Evolutionary conservation across 108 stramenopile species (phyloP), one percentile per base, ranked within the genome.

Genomic region (Cylindrotheca closterium): DNA sequence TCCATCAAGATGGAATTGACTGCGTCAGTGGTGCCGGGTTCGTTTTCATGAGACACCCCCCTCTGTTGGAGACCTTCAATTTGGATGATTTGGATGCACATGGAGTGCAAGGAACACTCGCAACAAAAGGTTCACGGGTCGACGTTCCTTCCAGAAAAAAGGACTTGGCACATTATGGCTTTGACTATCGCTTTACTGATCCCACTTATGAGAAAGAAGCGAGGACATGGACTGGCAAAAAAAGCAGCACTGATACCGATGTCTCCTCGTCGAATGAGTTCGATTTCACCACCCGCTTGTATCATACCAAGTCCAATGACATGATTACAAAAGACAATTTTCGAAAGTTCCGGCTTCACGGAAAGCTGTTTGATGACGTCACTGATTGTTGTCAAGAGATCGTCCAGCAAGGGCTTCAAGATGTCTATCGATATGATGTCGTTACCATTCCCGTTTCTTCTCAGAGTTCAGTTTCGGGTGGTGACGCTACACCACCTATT

Each of bases 291-390:
- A 42, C 61, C 18, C 63, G 63, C 4, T 28, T 64, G 2, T 64
- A 53, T 26, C 63, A 64, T 26, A 54, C 24, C 32, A 42, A 47
- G 23, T 50, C 63, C 1, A 48, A 48, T 1, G 52, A 42, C 32
- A 64, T 67, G 60, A 84, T 84, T 21, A 71, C 72, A 17, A 3
- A 46, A 3, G 22, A 51, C 8, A 84, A 84, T 54, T 53, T 76
- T 32, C 22, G 67, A 21, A 27, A 37, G 15, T 78, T 67, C 51
- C 72, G 80, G 24, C 64, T 73, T 23, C 63, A 77, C 55, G 83
- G 83, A 21, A 25, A 25, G 22, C 55, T 67, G 26, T 84, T 80
- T 59, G 79, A 84, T 46, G 55, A 57, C 15, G 49, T 84, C 33
- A 25, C 73, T 33, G 45, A 58, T 4, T 57, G 77, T 12, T 73